Percentiles rank a stretch among this genome's conserved stretches.
These are phyloP conservation scores for Mycena galopus DNA, from an alignment of 768 basidiomycete genomes.

Conservation along the genomic window DNA sequence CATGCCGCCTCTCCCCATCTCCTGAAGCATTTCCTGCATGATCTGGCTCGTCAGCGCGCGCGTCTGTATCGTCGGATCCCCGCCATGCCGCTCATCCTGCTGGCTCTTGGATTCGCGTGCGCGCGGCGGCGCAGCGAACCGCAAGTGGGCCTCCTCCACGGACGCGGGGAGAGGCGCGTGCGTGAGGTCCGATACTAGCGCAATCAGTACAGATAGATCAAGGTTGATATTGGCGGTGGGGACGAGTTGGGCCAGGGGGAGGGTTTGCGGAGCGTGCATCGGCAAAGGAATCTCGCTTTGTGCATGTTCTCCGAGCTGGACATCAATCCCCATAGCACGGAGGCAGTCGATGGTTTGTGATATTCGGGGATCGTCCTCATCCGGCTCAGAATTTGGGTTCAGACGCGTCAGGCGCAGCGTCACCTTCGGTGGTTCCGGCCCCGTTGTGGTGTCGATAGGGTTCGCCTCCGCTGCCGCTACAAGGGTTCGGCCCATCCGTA, in stretches of 20 bases:
- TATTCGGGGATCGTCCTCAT: conserved; percentile 67
- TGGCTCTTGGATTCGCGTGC: conserved; percentile 68
- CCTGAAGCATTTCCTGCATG: conserved; percentile 76
- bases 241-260: conserved; percentile 41
- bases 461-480: conserved; percentile 73
- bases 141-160: conserved; percentile 67
- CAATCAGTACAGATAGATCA: conserved; percentile 88
- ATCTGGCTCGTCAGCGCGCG: conserved; percentile 80
- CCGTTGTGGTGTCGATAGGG: conserved; percentile 54
- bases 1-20: conserved; percentile 72
- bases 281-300: conserved; percentile 41
- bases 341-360: conserved; percentile 68
- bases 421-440: conserved; percentile 57
- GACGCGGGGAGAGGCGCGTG: conserved; percentile 75
- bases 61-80: conserved; percentile 67
- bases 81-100: conserved; percentile 43
- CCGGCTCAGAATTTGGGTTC: conserved; percentile 56
- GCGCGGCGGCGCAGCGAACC: conserved; percentile 71
- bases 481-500: conserved; percentile 78
- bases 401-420: conserved; percentile 81
- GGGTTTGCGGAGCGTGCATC: conserved; percentile 26
- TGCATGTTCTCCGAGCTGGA: conserved; percentile 73
- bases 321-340: conserved; percentile 71
- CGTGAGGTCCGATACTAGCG: conserved; percentile 85
- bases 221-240: conserved; percentile 80